These are phyloP conservation scores for Talaromyces nanjingensis DNA, from an alignment of 495 filamentous ascomycete genomes.

Conservation along the genomic window DNA sequence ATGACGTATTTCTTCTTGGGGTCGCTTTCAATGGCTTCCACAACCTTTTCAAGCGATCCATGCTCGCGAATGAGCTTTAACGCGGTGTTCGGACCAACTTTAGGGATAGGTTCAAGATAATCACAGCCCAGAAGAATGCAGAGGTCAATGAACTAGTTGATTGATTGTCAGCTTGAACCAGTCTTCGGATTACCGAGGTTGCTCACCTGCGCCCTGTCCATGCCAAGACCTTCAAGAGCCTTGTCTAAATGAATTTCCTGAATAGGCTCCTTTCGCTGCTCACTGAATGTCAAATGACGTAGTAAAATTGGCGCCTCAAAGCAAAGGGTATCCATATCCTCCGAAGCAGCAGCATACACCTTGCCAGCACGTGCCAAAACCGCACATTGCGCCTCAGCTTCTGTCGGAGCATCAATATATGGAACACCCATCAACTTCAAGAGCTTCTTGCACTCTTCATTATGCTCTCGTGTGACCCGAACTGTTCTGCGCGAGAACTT, in stretches of 20 bases:
- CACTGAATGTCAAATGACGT: conserved; percentile 90
- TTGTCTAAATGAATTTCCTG: conserved; percentile 86
- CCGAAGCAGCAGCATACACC: conserved; percentile 91
- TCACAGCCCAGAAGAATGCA: conserved; percentile 98
- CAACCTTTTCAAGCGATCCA: conserved; percentile 76
- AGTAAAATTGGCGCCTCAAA: conserved; percentile 89
- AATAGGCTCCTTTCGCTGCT: conserved; percentile 95
- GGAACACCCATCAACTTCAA: conserved; percentile 93
- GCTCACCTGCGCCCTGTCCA: conserved; percentile 75
- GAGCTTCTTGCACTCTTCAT: conserved; percentile 84
- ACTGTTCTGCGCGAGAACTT: conserved; percentile 96
- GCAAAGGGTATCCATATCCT: conserved; percentile 99
- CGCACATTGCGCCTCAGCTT: conserved; percentile 95
- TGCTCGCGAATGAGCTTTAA: conserved; percentile 89
- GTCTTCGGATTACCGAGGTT: background rate
- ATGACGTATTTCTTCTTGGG: conserved; percentile 71
- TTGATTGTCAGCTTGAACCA: background rate
- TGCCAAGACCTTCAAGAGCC: conserved; percentile 74
- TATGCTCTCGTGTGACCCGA: conserved; percentile 92
- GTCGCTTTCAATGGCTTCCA: conserved; percentile 69
- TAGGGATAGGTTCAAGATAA: conserved; percentile 93
- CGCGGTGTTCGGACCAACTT: conserved; percentile 84
- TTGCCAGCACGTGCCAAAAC: conserved; percentile 85
- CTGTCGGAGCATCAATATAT: conserved; percentile 89
- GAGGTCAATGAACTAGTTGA: conserved; percentile 79